A percentile compares a stretch with the other conserved stretches of the same genome.
Conservation (phyloP, 192 early-diverging fungal species). For the Coemansia sp. region DNA sequence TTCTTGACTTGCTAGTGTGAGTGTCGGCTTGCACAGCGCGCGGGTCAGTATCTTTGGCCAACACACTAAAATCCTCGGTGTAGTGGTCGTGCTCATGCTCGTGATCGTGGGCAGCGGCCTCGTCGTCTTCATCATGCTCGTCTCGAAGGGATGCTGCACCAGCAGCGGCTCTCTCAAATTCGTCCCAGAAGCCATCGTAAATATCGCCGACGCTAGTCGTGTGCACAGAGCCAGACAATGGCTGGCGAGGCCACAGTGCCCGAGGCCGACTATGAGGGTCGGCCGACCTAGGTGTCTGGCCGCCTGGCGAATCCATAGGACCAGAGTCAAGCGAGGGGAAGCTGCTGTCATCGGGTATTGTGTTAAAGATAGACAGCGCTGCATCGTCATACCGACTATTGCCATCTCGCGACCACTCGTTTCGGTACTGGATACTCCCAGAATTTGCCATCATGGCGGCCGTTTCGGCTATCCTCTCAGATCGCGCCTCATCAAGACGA, state of each 20-base stretch:
- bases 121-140: slow-evolving; percentile 11
- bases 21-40: background rate
- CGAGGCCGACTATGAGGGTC: background rate
- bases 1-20: background rate
- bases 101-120: slow-evolving; percentile 2
- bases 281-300: background rate
- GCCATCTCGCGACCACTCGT: slow-evolving; percentile 15
- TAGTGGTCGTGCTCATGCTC: slow-evolving; percentile 14
- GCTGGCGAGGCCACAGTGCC: slow-evolving; percentile 39
- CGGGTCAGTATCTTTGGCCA: slow-evolving; percentile 15
- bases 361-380: background rate
- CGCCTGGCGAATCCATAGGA: background rate
- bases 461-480: slow-evolving; percentile 23
- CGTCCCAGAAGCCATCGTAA: slow-evolving; percentile 36
- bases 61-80: slow-evolving; percentile 25
- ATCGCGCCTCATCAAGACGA: slow-evolving; percentile 36
- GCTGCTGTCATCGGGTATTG: slow-evolving; percentile 28
- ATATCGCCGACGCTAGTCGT: background rate
- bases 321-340: slow-evolving; percentile 36
- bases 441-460: slow-evolving; percentile 14
- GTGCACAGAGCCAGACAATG: slow-evolving; percentile 4
- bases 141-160: slow-evolving; percentile 4
- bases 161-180: slow-evolving; percentile 36
- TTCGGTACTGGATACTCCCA: background rate
- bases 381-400: background rate